These are phyloP conservation scores for Mycena filopes DNA, from an alignment of 768 basidiomycete genomes.

Conservation along the genomic window DNA sequence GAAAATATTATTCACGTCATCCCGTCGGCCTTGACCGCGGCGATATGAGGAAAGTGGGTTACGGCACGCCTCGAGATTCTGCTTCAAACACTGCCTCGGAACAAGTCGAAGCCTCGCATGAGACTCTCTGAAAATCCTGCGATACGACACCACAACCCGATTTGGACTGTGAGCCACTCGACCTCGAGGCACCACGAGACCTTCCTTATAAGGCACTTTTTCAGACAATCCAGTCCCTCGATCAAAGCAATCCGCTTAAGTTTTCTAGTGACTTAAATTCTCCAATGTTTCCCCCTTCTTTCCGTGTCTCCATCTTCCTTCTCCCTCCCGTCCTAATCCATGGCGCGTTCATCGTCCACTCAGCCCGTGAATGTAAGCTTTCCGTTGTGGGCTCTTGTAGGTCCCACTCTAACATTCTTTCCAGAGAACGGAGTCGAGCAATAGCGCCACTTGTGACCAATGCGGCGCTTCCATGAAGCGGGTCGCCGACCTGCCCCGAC, in stretches of 20 bases:
- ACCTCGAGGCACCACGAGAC: not conserved
- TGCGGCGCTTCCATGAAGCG: conserved; percentile 18
- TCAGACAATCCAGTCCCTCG: conserved; percentile 8
- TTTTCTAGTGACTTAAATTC: conserved; percentile 14
- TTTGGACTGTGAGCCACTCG: not conserved
- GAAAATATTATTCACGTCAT: not conserved
- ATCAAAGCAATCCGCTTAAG: conserved; percentile 28
- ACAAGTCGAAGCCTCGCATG: no score
- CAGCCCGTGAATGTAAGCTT: not conserved
- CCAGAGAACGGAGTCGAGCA: not conserved
- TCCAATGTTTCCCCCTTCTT: not conserved
- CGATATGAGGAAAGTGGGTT: conserved; percentile 2
- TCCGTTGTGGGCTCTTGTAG: not conserved
- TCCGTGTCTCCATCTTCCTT: not conserved
- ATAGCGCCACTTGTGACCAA: conserved; percentile 5
- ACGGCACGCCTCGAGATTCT: not conserved
- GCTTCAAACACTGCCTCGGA: not conserved
- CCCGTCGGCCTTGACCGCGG: not conserved
- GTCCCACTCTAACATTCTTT: not conserved
- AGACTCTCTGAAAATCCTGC: not conserved
- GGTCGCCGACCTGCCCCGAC: conserved; percentile 18
- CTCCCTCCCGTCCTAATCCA: not conserved
- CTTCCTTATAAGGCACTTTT: conserved; percentile 23
- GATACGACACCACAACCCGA: not conserved
- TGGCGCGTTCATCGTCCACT: conserved; percentile 18